Evolutionary conservation across 2,329 filamentous ascomycete species (phyloP).

Genomic region (Mycocentrospora acerina): DNA sequence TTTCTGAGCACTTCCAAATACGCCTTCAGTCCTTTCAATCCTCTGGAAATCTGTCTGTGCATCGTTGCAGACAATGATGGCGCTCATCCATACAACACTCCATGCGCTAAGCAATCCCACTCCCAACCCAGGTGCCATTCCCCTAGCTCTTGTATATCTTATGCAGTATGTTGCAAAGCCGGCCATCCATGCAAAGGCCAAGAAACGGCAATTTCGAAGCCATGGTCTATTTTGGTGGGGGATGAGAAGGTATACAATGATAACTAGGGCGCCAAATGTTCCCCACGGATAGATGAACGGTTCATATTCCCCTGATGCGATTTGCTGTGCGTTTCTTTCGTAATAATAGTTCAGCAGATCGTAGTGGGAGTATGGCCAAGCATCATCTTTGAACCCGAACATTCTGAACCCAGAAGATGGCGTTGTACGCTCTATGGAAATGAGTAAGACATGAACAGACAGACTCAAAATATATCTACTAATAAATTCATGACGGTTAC

Average conservation of each 20-base stretch:
- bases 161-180: conserved; percentile 49
- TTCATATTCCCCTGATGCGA: conserved; percentile 42
- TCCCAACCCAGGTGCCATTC: conserved; percentile 55
- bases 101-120: conserved; percentile 57
- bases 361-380: conserved; percentile 37
- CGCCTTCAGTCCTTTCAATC: conserved; percentile 50
- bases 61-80: conserved; percentile 58
- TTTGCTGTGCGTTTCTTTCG: conserved; percentile 41
- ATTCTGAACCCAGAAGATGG: conserved; percentile 2
- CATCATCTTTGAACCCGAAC: conserved; percentile 12
- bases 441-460: neutral
- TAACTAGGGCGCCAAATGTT: conserved; percentile 40
- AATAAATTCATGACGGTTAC: neutral
- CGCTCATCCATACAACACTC: conserved; percentile 55
- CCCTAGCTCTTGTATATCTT: conserved; percentile 48
- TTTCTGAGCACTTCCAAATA: conserved; percentile 14
- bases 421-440: neutral
- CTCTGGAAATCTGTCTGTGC: conserved; percentile 57
- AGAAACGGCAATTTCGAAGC: conserved; percentile 46
- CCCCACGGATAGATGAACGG: conserved; percentile 50
- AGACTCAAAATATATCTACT: too few species aligned
- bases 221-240: conserved; percentile 47
- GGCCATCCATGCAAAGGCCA: conserved; percentile 49
- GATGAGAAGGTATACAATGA: conserved; percentile 55
- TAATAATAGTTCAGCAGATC: conserved; percentile 41